These are phyloP conservation scores for Cyberlindnera bimundalis DNA, from an alignment of 805 yeast species.

Conservation along the genomic window DNA sequence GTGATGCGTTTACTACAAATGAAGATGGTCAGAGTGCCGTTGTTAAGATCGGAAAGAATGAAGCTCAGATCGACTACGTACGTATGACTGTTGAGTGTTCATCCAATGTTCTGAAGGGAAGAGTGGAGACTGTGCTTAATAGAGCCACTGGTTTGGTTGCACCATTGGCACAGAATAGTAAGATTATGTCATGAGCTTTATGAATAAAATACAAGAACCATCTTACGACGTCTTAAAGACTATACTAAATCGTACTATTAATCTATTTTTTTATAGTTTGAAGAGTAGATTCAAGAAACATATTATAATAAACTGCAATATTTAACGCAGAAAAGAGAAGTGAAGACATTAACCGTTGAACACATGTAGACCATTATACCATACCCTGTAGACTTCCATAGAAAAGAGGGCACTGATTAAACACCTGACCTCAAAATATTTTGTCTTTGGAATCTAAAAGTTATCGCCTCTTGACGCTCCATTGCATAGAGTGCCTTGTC, in stretches of 20 bases:
- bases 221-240: no score
- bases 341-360: no score
- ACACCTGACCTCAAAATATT: slow-evolving; percentile 56
- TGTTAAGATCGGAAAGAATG: slow-evolving; percentile 70
- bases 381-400: no score
- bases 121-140: slow-evolving; percentile 76
- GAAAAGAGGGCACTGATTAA: no score
- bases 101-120: slow-evolving; percentile 71
- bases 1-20: slow-evolving; percentile 56
- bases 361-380: no score
- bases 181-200: slow-evolving; percentile 3
- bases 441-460: slow-evolving; percentile 83
- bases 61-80: slow-evolving; percentile 64
- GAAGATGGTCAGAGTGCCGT: slow-evolving; percentile 45
- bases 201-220: background rate
- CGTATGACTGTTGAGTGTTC: slow-evolving; percentile 68
- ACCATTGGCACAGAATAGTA: slow-evolving; percentile 56
- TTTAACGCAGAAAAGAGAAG: no score
- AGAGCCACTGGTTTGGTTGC: slow-evolving; percentile 81
- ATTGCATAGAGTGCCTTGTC: slow-evolving; percentile 78
- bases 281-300: no score
- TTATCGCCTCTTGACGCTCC: slow-evolving; percentile 85
- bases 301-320: no score
- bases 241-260: no score
- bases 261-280: no score